Percentiles rank a stretch among this genome's conserved stretches.
Conservation (phyloP, 768 basidiomycete species). For the Kwoniella sp. region DNA sequence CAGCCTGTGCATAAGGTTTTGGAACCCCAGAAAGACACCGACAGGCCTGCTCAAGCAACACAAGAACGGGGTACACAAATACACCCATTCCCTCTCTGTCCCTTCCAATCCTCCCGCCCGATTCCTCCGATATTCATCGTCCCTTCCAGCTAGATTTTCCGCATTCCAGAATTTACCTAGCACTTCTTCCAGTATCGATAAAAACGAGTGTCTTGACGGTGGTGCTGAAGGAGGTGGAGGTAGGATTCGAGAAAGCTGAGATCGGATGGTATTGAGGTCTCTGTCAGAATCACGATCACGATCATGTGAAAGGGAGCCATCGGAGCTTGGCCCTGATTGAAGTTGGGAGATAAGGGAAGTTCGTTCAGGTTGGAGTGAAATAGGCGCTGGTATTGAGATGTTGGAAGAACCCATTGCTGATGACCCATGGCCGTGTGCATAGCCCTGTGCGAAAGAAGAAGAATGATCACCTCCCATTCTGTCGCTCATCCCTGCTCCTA, state of each 20-base stretch:
- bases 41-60: constrained; percentile 41
- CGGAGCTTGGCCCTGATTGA: not conserved
- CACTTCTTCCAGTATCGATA: constrained; percentile 43
- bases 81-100: constrained; percentile 41
- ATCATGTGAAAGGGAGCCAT: not conserved
- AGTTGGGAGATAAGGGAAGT: not conserved
- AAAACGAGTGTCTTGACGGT: constrained; percentile 36
- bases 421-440: not conserved
- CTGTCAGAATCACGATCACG: not conserved
- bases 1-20: constrained; percentile 41
- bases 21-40: constrained; percentile 45
- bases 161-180: constrained; percentile 44
- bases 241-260: constrained; percentile 36
- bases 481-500: not conserved
- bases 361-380: not conserved
- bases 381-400: not conserved
- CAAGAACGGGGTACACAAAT: constrained; percentile 44
- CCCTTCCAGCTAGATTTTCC: constrained; percentile 21
- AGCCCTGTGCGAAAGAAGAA: not conserved
- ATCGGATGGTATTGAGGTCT: constrained; percentile 25
- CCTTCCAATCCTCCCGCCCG: constrained; percentile 11
- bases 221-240: constrained; percentile 43
- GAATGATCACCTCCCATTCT: not conserved
- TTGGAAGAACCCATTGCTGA: not conserved
- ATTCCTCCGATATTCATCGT: constrained; percentile 23